Evolutionary conservation across 2,329 filamentous ascomycete species (phyloP).

Genomic region (Diplodia mutila): DNA sequence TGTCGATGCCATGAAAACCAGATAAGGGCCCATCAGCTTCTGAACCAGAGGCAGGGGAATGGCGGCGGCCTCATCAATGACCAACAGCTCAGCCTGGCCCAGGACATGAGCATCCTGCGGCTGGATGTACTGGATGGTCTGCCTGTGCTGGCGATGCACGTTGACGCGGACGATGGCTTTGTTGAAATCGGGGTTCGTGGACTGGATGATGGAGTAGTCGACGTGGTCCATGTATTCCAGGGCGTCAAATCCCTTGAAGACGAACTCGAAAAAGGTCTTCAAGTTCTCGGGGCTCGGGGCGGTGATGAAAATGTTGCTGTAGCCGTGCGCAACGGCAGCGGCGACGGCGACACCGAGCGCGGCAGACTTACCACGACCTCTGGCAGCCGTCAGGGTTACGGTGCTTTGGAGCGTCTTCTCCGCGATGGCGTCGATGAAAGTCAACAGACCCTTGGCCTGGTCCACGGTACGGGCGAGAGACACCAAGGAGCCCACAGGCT

Average conservation of each 20-base stretch:
- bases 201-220: constrained; percentile 98
- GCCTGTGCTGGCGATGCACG: constrained; percentile 89
- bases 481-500: constrained; percentile 83
- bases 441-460: constrained; percentile 94
- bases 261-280: constrained; percentile 97
- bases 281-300: constrained; percentile 97
- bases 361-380: constrained; percentile 96
- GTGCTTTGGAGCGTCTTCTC: constrained; percentile 96
- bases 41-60: constrained; percentile 91
- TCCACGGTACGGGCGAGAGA: constrained; percentile 88
- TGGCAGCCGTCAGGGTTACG: constrained; percentile 87
- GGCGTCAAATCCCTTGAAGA: constrained; percentile 97
- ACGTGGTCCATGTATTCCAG: constrained; percentile 92
- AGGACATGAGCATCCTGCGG: constrained; percentile 94
- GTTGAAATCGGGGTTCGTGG: constrained; percentile 97
- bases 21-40: constrained; percentile 93
- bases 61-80: constrained; percentile 96
- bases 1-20: constrained; percentile 99
- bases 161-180: constrained; percentile 98
- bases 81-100: constrained; percentile 90
- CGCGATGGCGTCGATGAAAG: constrained; percentile 92
- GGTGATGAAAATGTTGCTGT: constrained; percentile 99
- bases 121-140: constrained; percentile 98
- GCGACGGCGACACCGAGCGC: constrained; percentile 93
- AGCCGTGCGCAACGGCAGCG: constrained; percentile 91